A percentile compares a stretch with the other conserved stretches of the same genome.
phyloP scores from a whole-genome alignment of 164 flowering plant species.

The Echeveria elegans region DNA sequence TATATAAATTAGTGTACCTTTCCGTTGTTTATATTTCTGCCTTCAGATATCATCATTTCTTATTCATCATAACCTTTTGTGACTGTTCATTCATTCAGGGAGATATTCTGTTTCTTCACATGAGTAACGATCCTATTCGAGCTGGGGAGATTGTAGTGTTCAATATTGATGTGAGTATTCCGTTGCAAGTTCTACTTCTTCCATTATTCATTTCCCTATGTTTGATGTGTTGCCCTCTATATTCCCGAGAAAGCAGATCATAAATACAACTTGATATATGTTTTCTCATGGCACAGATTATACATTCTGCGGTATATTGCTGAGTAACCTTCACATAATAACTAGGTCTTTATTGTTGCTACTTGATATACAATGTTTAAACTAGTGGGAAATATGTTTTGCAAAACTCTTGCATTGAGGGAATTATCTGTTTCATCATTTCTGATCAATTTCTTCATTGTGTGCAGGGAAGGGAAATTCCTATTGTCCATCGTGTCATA shows the following conservation, averaged over 20 bases:
- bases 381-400: too few species aligned
- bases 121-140: slow-evolving; percentile 80
- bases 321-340: background rate
- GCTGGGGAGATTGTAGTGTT: slow-evolving; percentile 79
- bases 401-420: background rate
- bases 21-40: too few species aligned
- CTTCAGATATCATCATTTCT: background rate
- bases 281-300: too few species aligned
- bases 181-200: background rate
- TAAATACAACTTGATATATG: too few species aligned
- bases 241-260: too few species aligned
- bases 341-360: background rate
- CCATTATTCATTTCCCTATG: too few species aligned
- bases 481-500: slow-evolving; percentile 82
- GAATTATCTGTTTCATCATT: background rate
- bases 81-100: slow-evolving; percentile 35
- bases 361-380: background rate
- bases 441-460: slow-evolving; percentile 1
- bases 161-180: slow-evolving; percentile 56
- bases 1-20: too few species aligned
- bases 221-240: too few species aligned
- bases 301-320: too few species aligned
- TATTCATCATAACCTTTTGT: background rate
- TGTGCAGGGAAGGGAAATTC: slow-evolving; percentile 71
- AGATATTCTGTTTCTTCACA: slow-evolving; percentile 66